Conservation (phyloP, 768 basidiomycete genomes). For the Clavulina sp. region DNA sequence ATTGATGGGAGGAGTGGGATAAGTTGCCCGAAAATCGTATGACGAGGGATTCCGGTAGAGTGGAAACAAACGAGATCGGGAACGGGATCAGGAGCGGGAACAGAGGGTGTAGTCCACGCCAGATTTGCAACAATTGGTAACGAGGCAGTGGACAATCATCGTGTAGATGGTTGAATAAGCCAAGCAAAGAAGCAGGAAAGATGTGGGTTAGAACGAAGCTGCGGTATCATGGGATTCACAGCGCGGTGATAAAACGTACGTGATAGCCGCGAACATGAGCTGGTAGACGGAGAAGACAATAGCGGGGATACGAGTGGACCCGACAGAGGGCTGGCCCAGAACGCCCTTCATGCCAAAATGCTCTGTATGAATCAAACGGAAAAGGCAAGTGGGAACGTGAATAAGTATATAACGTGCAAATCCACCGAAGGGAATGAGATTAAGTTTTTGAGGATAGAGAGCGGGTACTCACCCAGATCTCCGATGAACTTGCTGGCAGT, state of each 20-base stretch:
- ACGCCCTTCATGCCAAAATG: constrained; percentile 77
- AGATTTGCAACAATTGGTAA: no score
- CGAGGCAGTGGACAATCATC: no score
- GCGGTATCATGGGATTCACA: no score
- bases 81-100: constrained; percentile 8
- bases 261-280: constrained; percentile 80
- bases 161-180: no score
- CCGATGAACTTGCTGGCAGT: constrained; percentile 52
- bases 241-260: constrained; percentile 30
- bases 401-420: background rate
- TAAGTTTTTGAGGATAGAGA: background rate
- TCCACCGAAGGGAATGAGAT: background rate
- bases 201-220: no score
- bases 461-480: constrained; percentile 45
- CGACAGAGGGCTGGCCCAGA: constrained; percentile 55
- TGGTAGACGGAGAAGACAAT: constrained; percentile 75
- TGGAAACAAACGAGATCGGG: background rate
- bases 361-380: constrained; percentile 22
- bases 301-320: constrained; percentile 49
- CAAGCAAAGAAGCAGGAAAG: no score
- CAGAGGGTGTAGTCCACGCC: no score
- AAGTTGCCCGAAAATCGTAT: no score
- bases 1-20: no score
- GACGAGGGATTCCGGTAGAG: no score
- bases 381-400: background rate